These are phyloP conservation scores for Fusarium sp. DNA, from an alignment of 2,329 filamentous ascomycete species.

Conservation along the genomic window DNA sequence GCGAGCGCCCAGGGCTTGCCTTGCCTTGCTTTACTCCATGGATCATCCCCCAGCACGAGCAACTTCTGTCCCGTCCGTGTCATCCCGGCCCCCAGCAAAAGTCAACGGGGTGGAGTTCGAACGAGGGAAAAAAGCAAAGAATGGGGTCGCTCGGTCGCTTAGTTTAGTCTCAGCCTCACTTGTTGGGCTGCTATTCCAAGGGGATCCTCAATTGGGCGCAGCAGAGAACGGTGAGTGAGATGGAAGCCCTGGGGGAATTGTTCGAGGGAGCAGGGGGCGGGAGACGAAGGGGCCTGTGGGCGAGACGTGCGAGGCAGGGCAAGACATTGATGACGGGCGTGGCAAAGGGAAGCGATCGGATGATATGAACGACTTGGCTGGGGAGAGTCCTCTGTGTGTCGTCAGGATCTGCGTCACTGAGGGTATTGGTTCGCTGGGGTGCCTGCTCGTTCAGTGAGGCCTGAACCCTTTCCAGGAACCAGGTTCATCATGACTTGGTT, in stretches of 20 bases:
- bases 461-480: not conserved
- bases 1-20: not conserved
- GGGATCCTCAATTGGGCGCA: not conserved
- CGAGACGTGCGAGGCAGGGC: conserved; percentile 18
- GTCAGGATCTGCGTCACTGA: conserved; percentile 25
- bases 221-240: not conserved
- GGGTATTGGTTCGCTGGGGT: conserved; percentile 1
- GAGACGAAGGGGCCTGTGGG: conserved; percentile 15
- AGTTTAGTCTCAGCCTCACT: not conserved
- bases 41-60: not conserved
- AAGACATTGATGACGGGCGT: conserved; percentile 25
- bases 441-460: not conserved
- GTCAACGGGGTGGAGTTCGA: conserved; percentile 7
- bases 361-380: not conserved
- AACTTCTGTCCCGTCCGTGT: not conserved
- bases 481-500: conserved; percentile 1
- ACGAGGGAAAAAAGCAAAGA: not conserved
- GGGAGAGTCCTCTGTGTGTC: conserved; percentile 11
- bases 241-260: not conserved
- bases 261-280: conserved; percentile 22
- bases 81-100: conserved; percentile 1
- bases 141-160: not conserved
- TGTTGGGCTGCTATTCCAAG: not conserved
- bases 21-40: not conserved
- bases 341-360: conserved; percentile 7